phyloP scores from a whole-genome alignment of 2,329 filamentous ascomycete species.

The Zelopaecilomyces penicillatus region DNA sequence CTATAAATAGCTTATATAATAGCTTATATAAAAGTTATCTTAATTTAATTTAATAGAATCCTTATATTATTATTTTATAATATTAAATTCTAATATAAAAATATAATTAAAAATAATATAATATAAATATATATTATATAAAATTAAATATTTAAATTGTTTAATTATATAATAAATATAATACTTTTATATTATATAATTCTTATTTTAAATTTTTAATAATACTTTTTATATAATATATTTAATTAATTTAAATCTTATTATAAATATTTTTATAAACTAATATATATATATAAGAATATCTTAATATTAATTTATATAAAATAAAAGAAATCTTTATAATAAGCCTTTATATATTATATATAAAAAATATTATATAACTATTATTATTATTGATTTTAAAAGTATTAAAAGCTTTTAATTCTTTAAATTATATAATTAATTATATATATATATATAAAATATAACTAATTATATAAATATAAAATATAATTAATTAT shows the following conservation, averaged over 20 bases:
- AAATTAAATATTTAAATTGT: neutral
- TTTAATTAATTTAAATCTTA: neutral
- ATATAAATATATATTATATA: neutral
- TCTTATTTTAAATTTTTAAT: neutral
- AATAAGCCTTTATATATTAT: too few relatives aligned
- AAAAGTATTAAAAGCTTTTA: too few relatives aligned
- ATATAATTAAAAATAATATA: neutral
- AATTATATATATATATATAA: neutral
- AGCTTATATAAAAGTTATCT: neutral
- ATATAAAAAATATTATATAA: too few relatives aligned
- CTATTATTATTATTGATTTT: too few relatives aligned
- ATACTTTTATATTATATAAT: neutral
- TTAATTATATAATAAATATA: neutral
- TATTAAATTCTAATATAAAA: neutral
- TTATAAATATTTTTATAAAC: constrained; percentile 1
- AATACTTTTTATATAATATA: neutral
- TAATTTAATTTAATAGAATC: neutral
- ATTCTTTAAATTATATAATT: neutral
- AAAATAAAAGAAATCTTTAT: too few relatives aligned
- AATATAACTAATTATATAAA: neutral
- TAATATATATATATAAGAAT: constrained; percentile 2
- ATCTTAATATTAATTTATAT: neutral
- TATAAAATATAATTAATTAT: neutral
- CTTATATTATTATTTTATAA: too few relatives aligned
- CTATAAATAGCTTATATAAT: neutral